Conservation (phyloP, 164 flowering plant species). For the Vitis amurensis region DNA sequence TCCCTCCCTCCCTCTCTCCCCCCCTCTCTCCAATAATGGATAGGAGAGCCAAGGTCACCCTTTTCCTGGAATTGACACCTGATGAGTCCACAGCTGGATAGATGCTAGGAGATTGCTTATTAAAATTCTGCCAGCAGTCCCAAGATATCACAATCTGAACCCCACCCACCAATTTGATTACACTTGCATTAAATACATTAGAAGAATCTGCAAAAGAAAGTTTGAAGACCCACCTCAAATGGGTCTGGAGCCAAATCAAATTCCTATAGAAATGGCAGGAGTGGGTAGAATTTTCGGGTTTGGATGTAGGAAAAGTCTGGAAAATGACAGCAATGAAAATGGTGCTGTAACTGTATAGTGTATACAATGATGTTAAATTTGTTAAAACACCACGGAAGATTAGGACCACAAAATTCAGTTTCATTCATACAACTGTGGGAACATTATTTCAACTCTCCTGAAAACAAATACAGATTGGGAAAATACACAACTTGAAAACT, state of each 20-base stretch:
- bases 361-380: constrained; percentile 8
- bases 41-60: constrained; percentile 19
- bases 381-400: not conserved
- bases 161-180: constrained; percentile 18
- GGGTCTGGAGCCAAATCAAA: not conserved
- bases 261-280: not conserved
- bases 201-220: not conserved
- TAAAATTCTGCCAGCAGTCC: constrained; percentile 18
- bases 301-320: constrained; percentile 4
- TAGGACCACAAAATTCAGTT: constrained; percentile 13
- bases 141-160: constrained; percentile 10
- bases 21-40: constrained; percentile 20
- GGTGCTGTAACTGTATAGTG: constrained; percentile 1
- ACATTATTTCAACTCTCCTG: constrained; percentile 22
- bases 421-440: constrained; percentile 9
- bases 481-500: constrained; percentile 6
- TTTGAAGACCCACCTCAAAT: not conserved
- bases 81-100: constrained; percentile 14
- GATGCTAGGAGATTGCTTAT: constrained; percentile 10
- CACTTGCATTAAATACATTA: not conserved
- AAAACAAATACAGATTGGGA: constrained; percentile 6
- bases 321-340: constrained; percentile 15
- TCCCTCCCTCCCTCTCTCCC: not conserved
- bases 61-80: constrained; percentile 23
- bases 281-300: not conserved